Conservation (phyloP, 345 rosid species). For the Murraya koenigii region DNA sequence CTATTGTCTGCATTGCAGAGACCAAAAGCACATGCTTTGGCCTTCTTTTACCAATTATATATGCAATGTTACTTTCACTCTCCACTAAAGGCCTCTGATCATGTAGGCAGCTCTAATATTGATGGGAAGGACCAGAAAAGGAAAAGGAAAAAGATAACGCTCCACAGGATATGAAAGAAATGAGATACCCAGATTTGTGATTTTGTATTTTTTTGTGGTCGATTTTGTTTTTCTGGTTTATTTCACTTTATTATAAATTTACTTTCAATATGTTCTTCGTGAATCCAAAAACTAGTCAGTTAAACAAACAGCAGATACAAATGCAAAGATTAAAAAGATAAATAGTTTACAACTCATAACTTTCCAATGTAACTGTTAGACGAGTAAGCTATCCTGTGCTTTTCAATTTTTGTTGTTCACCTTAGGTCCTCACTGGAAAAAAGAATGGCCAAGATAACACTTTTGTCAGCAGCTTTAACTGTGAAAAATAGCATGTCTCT, state of each 20-base stretch:
- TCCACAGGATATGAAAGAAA: background rate
- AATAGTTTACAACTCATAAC: background rate
- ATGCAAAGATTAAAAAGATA: background rate
- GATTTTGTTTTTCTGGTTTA: background rate
- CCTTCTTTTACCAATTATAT: background rate
- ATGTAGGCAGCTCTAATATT: background rate
- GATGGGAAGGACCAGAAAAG: background rate
- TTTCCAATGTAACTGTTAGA: background rate
- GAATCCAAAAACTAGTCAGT: background rate
- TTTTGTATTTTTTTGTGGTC: background rate
- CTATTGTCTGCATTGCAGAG: slow-evolving; percentile 18
- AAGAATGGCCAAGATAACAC: background rate
- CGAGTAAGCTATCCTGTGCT: background rate
- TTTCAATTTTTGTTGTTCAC: slow-evolving; percentile 4
- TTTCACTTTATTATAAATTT: background rate
- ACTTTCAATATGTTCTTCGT: background rate
- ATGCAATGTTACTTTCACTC: slow-evolving; percentile 30
- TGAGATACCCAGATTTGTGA: background rate
- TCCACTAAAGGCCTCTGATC: slow-evolving; percentile 18
- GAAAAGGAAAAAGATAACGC: background rate
- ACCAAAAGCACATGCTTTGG: slow-evolving; percentile 29
- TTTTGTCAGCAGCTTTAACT: slow-evolving; percentile 22
- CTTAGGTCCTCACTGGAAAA: slow-evolving; percentile 3
- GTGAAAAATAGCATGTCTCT: background rate
- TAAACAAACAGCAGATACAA: background rate